phyloP scores from a whole-genome alignment of 1,284 basidiomycete genomes.

The Volvariella volvacea region DNA sequence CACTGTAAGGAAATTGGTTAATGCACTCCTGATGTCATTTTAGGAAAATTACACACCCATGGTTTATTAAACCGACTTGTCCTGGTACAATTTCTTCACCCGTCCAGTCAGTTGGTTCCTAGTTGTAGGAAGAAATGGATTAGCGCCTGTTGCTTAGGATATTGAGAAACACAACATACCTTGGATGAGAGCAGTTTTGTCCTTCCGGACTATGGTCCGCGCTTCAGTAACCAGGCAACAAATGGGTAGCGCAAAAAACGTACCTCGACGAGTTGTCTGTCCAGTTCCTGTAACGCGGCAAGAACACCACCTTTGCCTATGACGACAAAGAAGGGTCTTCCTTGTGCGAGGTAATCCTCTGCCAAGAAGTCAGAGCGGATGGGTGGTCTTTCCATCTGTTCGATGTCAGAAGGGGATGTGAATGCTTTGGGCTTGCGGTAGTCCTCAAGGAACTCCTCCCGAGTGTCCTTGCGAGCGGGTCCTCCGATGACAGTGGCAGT shows the following conservation, averaged over 20 bases:
- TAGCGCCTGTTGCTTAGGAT: background rate
- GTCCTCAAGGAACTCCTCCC: background rate
- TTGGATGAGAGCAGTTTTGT: conserved; percentile 42
- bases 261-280: conserved; percentile 49
- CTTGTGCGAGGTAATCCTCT: conserved; percentile 32
- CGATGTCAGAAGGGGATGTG: background rate
- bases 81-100: conserved; percentile 65
- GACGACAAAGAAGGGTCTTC: conserved; percentile 61
- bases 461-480: background rate
- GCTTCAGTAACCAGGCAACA: conserved; percentile 5
- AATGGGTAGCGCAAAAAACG: conserved; percentile 12
- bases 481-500: background rate
- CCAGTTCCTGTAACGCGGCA: conserved; percentile 58
- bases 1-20: conserved; percentile 28
- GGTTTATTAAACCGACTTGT: conserved; percentile 62
- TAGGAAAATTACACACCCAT: conserved; percentile 31
- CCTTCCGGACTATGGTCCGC: conserved; percentile 54
- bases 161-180: conserved; percentile 13
- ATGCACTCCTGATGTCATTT: background rate
- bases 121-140: conserved; percentile 8
- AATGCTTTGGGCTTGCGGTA: background rate
- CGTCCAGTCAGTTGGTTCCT: conserved; percentile 61
- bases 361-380: conserved; percentile 22
- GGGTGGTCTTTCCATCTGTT: too few species aligned
- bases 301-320: conserved; percentile 60